Conservation (phyloP, 192 early-diverging fungal species). For the Phlyctochytrium arcticum region DNA sequence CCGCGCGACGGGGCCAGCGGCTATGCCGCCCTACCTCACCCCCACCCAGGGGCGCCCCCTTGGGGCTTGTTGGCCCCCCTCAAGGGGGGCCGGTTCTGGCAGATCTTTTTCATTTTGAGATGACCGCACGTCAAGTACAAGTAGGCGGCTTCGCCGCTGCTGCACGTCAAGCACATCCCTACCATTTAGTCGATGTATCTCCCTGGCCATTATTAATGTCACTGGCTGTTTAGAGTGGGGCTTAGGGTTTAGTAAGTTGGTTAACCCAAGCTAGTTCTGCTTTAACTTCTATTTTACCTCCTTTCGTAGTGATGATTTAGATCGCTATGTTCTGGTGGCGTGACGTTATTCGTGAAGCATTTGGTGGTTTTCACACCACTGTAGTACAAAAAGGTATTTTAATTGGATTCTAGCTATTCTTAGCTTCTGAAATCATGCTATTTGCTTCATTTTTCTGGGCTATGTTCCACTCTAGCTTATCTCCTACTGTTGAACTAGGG, state of each 20-base stretch:
- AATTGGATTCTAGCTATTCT: slow-evolving; percentile 29
- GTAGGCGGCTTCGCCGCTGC: no score
- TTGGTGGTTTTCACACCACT: slow-evolving; percentile 33
- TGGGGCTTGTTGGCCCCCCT: no score
- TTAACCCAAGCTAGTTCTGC: slow-evolving; percentile 9
- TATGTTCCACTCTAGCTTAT: slow-evolving; percentile 10
- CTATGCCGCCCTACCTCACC: no score
- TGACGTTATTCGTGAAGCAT: slow-evolving; percentile 32
- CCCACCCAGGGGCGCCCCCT: no score
- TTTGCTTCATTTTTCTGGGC: slow-evolving; percentile 33
- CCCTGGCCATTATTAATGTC: slow-evolving; percentile 35
- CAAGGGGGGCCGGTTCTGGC: no score
- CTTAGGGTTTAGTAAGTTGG: slow-evolving; percentile 26
- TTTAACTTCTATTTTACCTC: slow-evolving; percentile 7
- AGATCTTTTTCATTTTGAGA: no score
- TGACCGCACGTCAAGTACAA: no score
- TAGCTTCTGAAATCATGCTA: slow-evolving; percentile 36
- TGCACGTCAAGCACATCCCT: no score
- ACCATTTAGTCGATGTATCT: slow-evolving; percentile 35
- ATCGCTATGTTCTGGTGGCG: slow-evolving; percentile 27
- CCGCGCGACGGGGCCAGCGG: no score
- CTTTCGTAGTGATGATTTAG: slow-evolving; percentile 18
- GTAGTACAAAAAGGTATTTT: slow-evolving; percentile 30
- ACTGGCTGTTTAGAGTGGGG: slow-evolving; percentile 19
- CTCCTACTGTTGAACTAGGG: slow-evolving; percentile 31